Conservation (phyloP, 768 basidiomycete genomes). For the Dictyophora rubrovolvata region DNA sequence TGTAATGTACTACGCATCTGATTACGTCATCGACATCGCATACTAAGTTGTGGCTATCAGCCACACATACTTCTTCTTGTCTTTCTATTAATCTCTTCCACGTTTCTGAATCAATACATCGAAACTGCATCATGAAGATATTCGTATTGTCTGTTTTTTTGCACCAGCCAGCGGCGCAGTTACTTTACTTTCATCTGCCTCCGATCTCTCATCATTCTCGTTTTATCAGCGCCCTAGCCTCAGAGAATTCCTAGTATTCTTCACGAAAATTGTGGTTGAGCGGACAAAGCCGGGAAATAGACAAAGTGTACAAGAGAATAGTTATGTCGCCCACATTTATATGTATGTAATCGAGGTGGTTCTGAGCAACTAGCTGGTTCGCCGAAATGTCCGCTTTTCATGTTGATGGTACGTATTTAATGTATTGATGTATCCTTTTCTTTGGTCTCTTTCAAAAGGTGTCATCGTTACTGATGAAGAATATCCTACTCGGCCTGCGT, state of each 20-base stretch:
- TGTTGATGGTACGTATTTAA: no score
- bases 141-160: conserved; percentile 69
- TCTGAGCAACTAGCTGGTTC: conserved; percentile 75
- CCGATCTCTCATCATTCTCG: conserved; percentile 82
- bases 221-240: conserved; percentile 89
- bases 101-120: no score
- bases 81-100: no score
- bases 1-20: no score
- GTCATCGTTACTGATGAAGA: conserved; percentile 93
- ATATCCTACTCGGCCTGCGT: conserved; percentile 93
- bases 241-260: conserved; percentile 88
- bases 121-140: conserved; percentile 60
- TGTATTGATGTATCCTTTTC: conserved; percentile 8
- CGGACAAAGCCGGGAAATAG: conserved; percentile 84
- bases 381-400: conserved; percentile 17
- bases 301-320: conserved; percentile 90
- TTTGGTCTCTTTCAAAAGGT: conserved; percentile 44
- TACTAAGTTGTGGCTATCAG: no score
- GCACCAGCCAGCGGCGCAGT: conserved; percentile 54
- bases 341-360: conserved; percentile 84
- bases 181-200: conserved; percentile 55
- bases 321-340: conserved; percentile 88
- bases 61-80: no score
- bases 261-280: conserved; percentile 86
- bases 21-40: no score